Evolutionary conservation across 495 filamentous ascomycete species (phyloP).

Genomic region (Penicillium taxi): DNA sequence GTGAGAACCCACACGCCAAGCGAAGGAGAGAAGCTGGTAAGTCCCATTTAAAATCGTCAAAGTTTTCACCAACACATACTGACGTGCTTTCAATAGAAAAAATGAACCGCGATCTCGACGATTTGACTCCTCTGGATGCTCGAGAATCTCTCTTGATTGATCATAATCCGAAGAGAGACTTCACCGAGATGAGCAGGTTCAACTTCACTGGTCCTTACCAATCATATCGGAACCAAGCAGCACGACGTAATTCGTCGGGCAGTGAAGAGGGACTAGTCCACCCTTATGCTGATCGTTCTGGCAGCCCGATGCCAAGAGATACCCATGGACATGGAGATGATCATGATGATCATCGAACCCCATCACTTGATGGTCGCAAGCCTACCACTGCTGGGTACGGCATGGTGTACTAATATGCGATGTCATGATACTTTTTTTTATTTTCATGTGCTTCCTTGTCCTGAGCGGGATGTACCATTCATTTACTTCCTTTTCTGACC

Average conservation of each 20-base stretch:
- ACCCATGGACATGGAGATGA: conserved; percentile 31
- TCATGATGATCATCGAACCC: conserved; percentile 17
- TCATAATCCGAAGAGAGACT: conserved; percentile 31
- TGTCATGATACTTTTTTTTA: conserved; percentile 8
- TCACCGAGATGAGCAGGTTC: conserved; percentile 42
- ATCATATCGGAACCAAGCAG: conserved; percentile 35
- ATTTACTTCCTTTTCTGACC: conserved; percentile 4
- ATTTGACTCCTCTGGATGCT: conserved; percentile 81
- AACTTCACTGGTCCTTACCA: conserved; percentile 39
- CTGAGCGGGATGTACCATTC: no score
- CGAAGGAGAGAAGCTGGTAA: conserved; percentile 77
- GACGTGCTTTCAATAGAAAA: conserved; percentile 51
- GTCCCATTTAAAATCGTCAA: conserved; percentile 19
- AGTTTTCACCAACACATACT: conserved; percentile 5
- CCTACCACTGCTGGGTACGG: conserved; percentile 36
- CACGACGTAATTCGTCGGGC: conserved; percentile 23
- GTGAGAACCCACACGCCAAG: conserved; percentile 83
- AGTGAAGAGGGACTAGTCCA: conserved; percentile 39
- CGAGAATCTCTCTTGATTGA: conserved; percentile 82
- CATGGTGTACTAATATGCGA: conserved; percentile 27
- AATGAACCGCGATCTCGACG: conserved; percentile 70
- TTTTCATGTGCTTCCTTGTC: no score
- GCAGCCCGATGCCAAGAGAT: no score
- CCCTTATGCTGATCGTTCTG: no score
- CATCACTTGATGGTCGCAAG: conserved; percentile 29